These are phyloP conservation scores for Fulvia fulva DNA, from an alignment of 2,329 filamentous ascomycete genomes.

Conservation along the genomic window DNA sequence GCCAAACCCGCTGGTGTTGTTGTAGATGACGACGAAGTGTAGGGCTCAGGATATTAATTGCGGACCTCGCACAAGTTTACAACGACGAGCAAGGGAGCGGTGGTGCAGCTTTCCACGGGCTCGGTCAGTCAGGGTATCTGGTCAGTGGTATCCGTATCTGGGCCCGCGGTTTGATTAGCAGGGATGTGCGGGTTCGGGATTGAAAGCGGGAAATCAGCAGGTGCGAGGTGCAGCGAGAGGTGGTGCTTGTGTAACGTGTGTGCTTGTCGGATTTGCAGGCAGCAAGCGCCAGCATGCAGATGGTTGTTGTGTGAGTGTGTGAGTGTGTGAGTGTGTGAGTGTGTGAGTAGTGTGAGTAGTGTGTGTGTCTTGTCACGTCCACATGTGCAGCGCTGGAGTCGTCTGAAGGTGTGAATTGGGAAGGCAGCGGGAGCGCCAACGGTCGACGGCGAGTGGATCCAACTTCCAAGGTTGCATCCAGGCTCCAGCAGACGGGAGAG, in stretches of 20 bases:
- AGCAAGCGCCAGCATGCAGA: neutral
- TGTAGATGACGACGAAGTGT: neutral
- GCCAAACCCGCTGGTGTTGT: neutral
- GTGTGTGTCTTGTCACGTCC: no score
- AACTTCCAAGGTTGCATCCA: conserved; percentile 1
- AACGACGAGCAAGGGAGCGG: neutral
- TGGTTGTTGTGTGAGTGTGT: neutral
- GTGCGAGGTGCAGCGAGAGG: neutral
- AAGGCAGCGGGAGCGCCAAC: neutral
- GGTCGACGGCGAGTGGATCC: neutral
- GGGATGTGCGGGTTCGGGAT: neutral
- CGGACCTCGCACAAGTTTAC: neutral
- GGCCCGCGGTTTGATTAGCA: neutral
- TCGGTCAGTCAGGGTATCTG: neutral
- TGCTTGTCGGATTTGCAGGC: neutral
- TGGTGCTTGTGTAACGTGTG: conserved; percentile 1
- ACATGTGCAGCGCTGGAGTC: no score
- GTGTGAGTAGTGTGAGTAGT: neutral
- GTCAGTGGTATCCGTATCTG: neutral
- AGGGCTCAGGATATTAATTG: neutral
- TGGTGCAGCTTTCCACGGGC: neutral
- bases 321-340: neutral
- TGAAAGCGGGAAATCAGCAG: neutral
- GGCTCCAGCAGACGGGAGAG: neutral
- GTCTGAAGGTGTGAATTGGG: no score